Evolutionary conservation across 1,284 basidiomycete species (phyloP).

Genomic region (Fistulina hepatica): DNA sequence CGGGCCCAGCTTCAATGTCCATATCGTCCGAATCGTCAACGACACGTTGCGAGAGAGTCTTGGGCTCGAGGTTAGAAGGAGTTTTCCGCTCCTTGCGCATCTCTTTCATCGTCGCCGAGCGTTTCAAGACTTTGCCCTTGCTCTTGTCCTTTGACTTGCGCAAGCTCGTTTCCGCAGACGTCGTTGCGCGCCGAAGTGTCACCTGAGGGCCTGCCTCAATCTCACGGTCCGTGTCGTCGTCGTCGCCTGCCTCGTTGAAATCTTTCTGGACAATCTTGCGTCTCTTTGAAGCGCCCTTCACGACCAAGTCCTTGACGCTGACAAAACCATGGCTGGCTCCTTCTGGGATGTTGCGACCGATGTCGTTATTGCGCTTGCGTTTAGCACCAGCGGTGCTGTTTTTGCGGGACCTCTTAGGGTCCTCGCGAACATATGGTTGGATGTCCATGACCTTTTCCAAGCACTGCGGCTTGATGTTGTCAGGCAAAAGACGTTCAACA

Average conservation of each 20-base stretch:
- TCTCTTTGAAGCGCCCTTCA: slow-evolving; percentile 38
- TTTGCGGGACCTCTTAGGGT: slow-evolving; percentile 30
- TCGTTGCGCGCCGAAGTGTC: neutral
- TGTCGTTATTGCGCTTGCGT: slow-evolving; percentile 59
- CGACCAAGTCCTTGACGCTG: slow-evolving; percentile 46
- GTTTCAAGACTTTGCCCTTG: neutral
- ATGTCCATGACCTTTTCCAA: slow-evolving; percentile 79
- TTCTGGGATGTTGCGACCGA: slow-evolving; percentile 52
- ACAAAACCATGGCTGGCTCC: slow-evolving; percentile 57
- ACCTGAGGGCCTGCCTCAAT: neutral
- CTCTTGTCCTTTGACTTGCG: neutral
- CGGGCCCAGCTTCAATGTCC: no score
- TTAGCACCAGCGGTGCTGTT: slow-evolving; percentile 34
- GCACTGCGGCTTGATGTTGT: slow-evolving; percentile 63
- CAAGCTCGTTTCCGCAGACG: neutral
- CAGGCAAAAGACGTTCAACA: slow-evolving; percentile 79
- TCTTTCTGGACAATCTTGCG: slow-evolving; percentile 27
- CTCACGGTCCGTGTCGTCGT: neutral
- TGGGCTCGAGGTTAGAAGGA: no score
- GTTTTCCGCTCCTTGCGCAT: slow-evolving; percentile 9
- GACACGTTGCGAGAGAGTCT: no score
- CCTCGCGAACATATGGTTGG: slow-evolving; percentile 54
- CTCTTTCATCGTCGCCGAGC: slow-evolving; percentile 8
- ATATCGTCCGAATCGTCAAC: no score
- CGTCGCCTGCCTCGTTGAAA: slow-evolving; percentile 26